phyloP scores from a whole-genome alignment of 2,329 filamentous ascomycete species.

The Fusarium coicis region DNA sequence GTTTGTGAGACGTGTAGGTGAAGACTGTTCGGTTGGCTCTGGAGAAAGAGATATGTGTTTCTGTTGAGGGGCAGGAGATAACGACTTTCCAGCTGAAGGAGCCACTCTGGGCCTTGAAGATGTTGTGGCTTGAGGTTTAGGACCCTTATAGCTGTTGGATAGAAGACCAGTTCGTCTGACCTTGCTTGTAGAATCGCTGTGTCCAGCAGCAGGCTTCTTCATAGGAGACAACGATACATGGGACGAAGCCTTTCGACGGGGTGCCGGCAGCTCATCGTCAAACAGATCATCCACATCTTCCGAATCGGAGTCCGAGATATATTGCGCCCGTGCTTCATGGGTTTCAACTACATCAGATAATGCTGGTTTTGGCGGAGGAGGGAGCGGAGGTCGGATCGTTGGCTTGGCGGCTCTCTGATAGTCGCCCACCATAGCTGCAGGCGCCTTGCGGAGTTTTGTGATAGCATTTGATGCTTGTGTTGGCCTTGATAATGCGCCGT shows the following conservation, averaged over 20 bases:
- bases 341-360: slow-evolving; percentile 42
- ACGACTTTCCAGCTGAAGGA: slow-evolving; percentile 10
- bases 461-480: slow-evolving; percentile 46
- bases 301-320: slow-evolving; percentile 55
- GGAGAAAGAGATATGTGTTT: slow-evolving; percentile 37
- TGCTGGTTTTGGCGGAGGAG: slow-evolving; percentile 37
- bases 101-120: slow-evolving; percentile 15
- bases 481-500: slow-evolving; percentile 56
- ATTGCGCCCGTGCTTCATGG: slow-evolving; percentile 51
- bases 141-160: slow-evolving; percentile 43
- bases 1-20: slow-evolving; percentile 26
- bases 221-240: slow-evolving; percentile 32
- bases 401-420: slow-evolving; percentile 58
- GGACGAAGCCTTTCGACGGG: slow-evolving; percentile 15
- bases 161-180: slow-evolving; percentile 41
- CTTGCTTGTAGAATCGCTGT: background rate
- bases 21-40: slow-evolving; percentile 27
- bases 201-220: slow-evolving; percentile 27
- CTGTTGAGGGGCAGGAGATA: slow-evolving; percentile 28
- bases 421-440: slow-evolving; percentile 65
- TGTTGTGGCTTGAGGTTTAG: slow-evolving; percentile 30
- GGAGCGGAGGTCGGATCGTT: slow-evolving; percentile 41
- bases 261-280: slow-evolving; percentile 29
- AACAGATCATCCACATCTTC: slow-evolving; percentile 37
- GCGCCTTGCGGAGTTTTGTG: slow-evolving; percentile 60